A percentile compares a stretch with the other conserved stretches of the same genome.
phyloP scores from a whole-genome alignment of 257 asterid species.

The Plantago elongata region DNA sequence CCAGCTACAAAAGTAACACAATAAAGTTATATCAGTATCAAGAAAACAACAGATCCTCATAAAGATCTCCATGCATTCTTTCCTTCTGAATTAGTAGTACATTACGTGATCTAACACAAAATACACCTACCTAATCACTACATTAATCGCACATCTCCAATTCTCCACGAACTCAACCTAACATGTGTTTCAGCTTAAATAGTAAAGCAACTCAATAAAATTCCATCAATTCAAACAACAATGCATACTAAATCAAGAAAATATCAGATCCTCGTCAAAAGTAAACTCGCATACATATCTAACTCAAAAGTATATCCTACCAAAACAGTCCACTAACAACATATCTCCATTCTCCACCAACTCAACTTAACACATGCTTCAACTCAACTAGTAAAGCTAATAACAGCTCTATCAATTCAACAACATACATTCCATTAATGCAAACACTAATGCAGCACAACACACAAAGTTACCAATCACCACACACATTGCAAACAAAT shows the following conservation, averaged over 20 bases:
- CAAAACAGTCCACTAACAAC: no score
- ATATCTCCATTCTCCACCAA: background rate
- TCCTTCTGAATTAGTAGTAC: background rate
- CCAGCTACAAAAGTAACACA: constrained; percentile 59
- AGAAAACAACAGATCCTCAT: background rate
- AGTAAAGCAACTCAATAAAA: no score
- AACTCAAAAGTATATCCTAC: no score
- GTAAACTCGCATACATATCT: no score
- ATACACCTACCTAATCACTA: no score
- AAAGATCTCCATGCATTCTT: background rate
- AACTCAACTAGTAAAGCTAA: background rate
- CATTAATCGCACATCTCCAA: no score
- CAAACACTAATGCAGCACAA: background rate
- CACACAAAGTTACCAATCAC: background rate
- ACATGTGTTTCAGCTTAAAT: no score
- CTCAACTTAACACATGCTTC: background rate
- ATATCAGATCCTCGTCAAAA: background rate
- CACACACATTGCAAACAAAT: background rate
- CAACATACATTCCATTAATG: background rate
- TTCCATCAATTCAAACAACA: background rate
- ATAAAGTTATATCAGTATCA: background rate
- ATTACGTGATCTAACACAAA: no score
- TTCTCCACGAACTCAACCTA: no score
- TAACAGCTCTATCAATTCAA: background rate
- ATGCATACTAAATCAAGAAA: background rate